Percentiles rank a stretch among this genome's conserved stretches.
Evolutionary conservation across 2,329 filamentous ascomycete genomes (phyloP).

Genomic region (Clonostachys chloroleuca): DNA sequence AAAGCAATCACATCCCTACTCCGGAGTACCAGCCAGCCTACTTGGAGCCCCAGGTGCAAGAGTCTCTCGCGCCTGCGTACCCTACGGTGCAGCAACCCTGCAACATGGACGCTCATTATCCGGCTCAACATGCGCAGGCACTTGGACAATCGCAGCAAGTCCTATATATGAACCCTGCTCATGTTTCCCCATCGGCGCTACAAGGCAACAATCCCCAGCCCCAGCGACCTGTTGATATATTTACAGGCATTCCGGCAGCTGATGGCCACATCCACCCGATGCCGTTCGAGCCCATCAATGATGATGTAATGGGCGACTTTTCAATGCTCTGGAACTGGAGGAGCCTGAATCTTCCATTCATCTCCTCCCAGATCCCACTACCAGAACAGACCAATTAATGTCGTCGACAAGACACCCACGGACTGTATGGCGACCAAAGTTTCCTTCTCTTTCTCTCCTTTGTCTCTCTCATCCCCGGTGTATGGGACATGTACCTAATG

Average conservation of each 20-base stretch:
- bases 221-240: too few relatives aligned
- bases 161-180: background rate
- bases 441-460: too few relatives aligned
- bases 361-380: constrained; percentile 1
- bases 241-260: background rate
- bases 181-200: too few relatives aligned
- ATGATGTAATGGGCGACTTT: constrained; percentile 12
- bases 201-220: too few relatives aligned
- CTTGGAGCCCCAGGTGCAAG: background rate
- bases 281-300: constrained; percentile 10
- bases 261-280: background rate
- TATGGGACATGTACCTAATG: too few relatives aligned
- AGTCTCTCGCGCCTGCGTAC: background rate
- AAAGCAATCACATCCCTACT: background rate
- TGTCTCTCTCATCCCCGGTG: too few relatives aligned
- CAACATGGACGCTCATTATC: background rate
- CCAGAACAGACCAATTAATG: too few relatives aligned
- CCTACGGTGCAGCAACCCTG: background rate
- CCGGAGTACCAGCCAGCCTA: background rate
- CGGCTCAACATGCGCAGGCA: too few relatives aligned
- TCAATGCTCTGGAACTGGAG: constrained; percentile 13
- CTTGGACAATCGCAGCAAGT: background rate
- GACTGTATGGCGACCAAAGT: too few relatives aligned
- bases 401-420: too few relatives aligned
- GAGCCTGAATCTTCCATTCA: constrained; percentile 13